Evolutionary conservation across 2,329 filamentous ascomycete genomes (phyloP).

Genomic region (Botrytis aclada): DNA sequence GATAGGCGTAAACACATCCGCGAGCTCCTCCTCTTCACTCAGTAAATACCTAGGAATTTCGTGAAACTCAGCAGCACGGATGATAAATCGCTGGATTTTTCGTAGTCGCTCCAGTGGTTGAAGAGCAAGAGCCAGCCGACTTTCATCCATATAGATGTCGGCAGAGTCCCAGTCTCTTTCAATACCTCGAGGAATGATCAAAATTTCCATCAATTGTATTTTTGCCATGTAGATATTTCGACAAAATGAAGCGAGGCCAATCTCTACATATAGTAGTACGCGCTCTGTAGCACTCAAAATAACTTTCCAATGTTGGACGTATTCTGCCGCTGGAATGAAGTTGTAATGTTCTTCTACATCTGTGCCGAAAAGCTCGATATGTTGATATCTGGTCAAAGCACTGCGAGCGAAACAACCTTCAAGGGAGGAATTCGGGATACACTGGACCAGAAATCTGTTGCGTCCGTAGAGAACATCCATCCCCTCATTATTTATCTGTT

Average conservation of each 20-base stretch:
- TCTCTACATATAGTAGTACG: rapidly evolving
- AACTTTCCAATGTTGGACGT: background rate
- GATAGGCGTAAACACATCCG: background rate
- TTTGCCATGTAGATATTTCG: background rate
- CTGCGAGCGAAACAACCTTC: too few species aligned
- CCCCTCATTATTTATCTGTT: background rate
- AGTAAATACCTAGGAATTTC: background rate
- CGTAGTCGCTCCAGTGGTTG: background rate
- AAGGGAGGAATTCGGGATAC: background rate
- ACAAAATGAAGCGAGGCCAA: background rate
- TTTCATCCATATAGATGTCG: background rate
- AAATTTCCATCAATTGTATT: background rate
- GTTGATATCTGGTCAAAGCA: background rate
- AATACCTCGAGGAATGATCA: background rate
- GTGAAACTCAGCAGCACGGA: background rate
- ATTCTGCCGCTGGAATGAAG: background rate
- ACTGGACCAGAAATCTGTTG: background rate
- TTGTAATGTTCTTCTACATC: background rate
- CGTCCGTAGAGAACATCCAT: background rate
- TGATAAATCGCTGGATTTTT: background rate
- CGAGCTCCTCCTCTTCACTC: background rate
- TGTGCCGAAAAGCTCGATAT: rapidly evolving
- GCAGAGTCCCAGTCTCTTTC: background rate
- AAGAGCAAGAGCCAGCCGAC: background rate
- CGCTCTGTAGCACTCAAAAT: background rate